Conservation (phyloP, 2,329 filamentous ascomycete species). For the Cladophialophora exuberans region DNA sequence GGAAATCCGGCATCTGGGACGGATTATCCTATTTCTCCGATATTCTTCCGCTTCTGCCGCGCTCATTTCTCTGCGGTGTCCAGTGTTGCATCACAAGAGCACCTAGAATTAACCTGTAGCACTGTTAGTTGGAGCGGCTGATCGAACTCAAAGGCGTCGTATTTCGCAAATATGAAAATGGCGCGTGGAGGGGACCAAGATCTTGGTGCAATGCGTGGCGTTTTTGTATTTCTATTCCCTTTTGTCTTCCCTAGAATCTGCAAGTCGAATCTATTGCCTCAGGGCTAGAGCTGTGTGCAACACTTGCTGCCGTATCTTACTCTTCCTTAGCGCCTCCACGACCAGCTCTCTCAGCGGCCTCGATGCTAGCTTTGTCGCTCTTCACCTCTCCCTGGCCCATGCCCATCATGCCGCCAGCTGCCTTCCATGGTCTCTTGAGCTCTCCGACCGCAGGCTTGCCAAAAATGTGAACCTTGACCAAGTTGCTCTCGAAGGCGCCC, state of each 20-base stretch:
- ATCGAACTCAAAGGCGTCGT: neutral
- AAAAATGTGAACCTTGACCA: slow-evolving; percentile 93
- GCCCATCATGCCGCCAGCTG: slow-evolving; percentile 77
- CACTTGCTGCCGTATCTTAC: slow-evolving; percentile 35
- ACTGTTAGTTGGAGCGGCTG: neutral
- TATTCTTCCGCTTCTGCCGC: slow-evolving; percentile 17
- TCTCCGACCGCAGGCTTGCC: slow-evolving; percentile 86
- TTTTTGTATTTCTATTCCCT: no score
- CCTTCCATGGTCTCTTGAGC: slow-evolving; percentile 95
- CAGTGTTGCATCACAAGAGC: slow-evolving; percentile 5
- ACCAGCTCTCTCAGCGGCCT: slow-evolving; percentile 54
- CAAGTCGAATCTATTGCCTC: slow-evolving; percentile 12
- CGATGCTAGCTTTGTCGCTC: slow-evolving; percentile 83
- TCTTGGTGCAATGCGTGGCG: neutral
- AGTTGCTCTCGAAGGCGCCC: slow-evolving; percentile 90
- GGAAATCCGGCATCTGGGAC: slow-evolving; percentile 18
- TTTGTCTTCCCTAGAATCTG: neutral
- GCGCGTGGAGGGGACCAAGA: neutral
- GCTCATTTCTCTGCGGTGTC: slow-evolving; percentile 1
- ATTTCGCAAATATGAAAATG: neutral
- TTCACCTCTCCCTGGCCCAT: slow-evolving; percentile 71
- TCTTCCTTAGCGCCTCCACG: slow-evolving; percentile 56
- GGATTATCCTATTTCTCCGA: slow-evolving; percentile 27
- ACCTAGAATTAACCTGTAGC: neutral
- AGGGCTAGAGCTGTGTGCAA: neutral